Evolutionary conservation across 208 protist genomes (phyloP).

Genomic region (Leishmania martiniquensis): DNA sequence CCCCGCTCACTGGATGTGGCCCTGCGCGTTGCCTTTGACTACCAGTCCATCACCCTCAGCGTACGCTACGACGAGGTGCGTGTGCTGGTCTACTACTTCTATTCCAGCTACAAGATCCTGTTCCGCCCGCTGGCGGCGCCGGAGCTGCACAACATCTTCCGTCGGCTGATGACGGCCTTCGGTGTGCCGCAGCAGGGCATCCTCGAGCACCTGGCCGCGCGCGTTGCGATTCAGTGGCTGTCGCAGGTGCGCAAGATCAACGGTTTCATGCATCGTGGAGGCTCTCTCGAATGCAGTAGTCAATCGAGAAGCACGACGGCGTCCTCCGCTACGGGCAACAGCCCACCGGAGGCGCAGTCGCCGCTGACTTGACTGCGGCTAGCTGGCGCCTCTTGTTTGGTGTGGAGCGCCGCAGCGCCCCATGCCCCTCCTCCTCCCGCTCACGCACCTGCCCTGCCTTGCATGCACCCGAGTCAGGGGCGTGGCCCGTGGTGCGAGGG

Average conservation of each 20-base stretch:
- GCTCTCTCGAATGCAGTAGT: background rate
- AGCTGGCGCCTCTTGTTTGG: background rate
- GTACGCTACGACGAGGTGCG: conserved; percentile 71
- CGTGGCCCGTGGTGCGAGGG: too few relatives aligned
- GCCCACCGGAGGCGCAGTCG: background rate
- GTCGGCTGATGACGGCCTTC: conserved; percentile 63
- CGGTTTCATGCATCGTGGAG: background rate
- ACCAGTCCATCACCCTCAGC: conserved; percentile 59
- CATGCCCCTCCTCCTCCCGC: background rate
- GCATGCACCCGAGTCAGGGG: too few relatives aligned
- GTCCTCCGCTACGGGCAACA: background rate
- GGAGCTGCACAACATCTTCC: conserved; percentile 77
- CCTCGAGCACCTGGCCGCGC: conserved; percentile 72
- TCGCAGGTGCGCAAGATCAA: conserved; percentile 1
- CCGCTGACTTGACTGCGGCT: background rate
- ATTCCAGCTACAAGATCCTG: conserved; percentile 66
- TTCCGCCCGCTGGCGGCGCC: conserved; percentile 70
- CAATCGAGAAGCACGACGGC: background rate
- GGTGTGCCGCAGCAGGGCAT: conserved; percentile 69
- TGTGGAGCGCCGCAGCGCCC: background rate
- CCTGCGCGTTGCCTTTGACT: conserved; percentile 65
- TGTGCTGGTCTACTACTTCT: conserved; percentile 80
- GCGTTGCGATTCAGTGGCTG: conserved; percentile 63
- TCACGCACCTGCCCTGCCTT: background rate
- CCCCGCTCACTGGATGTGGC: conserved; percentile 41